Evolutionary conservation across 1,284 basidiomycete species (phyloP), one percentile per base, ranked within the genome.

Genomic region (Neotropicomus parvogracilis): DNA sequence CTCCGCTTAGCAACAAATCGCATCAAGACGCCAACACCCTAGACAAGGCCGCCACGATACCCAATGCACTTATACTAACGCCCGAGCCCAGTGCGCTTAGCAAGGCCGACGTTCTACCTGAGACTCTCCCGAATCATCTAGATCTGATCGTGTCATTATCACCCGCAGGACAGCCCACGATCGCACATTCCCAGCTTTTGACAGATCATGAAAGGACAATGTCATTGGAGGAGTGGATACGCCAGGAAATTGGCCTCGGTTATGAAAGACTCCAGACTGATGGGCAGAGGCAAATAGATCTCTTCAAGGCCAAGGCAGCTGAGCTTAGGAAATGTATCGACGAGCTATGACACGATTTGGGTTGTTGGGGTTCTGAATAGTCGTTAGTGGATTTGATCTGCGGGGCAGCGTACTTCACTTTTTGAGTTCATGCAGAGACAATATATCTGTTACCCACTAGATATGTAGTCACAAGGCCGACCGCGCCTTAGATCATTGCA

Each of bases 161-260:
- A 7, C 50, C 51, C 6, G 14, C 49, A 29, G 58, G 52, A 20
- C 44, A 52, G 12, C 47, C 57, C 19, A 44, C 38, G 3, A 20
- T 58, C n/a, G 31, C 48, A 17, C 36, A 29, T 14, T 27, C 61
- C 4, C 52, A 69, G 11, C 62, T 59, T 16, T 67, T 89, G 28
- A 79, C 77, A 14, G 80, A 81, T 27, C 75, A 77, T n/a, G 85
- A 89, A 59, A 68, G 81, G 46, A 64, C 71, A 26, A 81, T 89
- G 83, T 83, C 85, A 0, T 78, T 89, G 31, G 86, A 89, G 56
- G 79, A 89, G 58, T 89, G 83, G 80, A 81, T 88, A 52, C 72
- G 81, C 44, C 78, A 80, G 55, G 85, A 89, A 65, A 85, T 85
- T 59, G 72, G 73, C 49, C 62, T 78, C 31, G 77, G 87, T 61